Percentiles rank a stretch among this genome's conserved stretches.
Evolutionary conservation across 2,329 filamentous ascomycete genomes (phyloP).

Genomic region (Apiospora koreana): DNA sequence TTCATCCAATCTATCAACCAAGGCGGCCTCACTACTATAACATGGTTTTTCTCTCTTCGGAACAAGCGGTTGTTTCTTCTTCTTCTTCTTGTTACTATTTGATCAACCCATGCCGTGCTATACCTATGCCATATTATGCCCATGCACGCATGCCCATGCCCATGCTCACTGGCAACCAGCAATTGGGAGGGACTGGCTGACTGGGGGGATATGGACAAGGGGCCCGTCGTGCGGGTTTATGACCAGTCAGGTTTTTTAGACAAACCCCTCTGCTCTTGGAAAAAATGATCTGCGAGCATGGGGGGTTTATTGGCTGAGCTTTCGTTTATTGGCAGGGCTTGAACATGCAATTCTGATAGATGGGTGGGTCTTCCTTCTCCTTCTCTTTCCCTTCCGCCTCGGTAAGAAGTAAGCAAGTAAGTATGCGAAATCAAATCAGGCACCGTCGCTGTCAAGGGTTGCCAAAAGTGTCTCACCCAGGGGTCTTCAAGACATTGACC

Average conservation of each 20-base stretch:
- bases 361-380: background rate
- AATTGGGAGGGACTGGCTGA: background rate
- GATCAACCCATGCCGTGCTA: background rate
- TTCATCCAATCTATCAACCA: background rate
- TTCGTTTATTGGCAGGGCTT: conserved; percentile 2
- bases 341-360: conserved; percentile 7
- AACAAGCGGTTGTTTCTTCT: background rate
- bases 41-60: background rate
- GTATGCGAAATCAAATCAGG: background rate
- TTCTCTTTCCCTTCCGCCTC: background rate
- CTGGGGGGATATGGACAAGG: background rate
- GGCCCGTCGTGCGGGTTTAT: background rate
- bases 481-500: background rate
- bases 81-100: background rate
- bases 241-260: conserved; percentile 15
- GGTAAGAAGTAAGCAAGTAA: too few relatives aligned
- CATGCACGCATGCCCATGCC: background rate
- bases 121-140: background rate
- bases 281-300: conserved; percentile 4
- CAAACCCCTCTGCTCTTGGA: conserved; percentile 12
- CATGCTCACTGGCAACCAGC: background rate
- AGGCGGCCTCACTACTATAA: background rate
- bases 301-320: background rate
- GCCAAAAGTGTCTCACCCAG: background rate
- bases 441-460: background rate